A percentile compares a stretch with the other conserved stretches of the same genome.
phyloP scores from a whole-genome alignment of 768 basidiomycete genomes.

The Naganishia vishniacii region DNA sequence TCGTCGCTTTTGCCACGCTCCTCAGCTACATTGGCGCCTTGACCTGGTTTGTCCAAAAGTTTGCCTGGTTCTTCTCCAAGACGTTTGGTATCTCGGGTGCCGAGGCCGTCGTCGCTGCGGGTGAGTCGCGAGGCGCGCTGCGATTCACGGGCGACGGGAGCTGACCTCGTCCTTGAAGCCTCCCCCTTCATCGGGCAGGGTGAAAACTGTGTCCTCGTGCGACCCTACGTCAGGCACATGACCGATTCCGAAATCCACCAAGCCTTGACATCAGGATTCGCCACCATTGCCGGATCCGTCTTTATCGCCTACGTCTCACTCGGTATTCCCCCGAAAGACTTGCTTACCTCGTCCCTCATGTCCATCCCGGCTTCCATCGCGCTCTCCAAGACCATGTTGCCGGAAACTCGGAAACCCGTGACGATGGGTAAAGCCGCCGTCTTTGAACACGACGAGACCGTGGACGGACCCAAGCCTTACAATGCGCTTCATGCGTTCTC shows the following conservation, averaged over 20 bases:
- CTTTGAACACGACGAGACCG: conserved; percentile 50
- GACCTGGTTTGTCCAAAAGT: conserved; percentile 86
- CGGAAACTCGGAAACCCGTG: conserved; percentile 68
- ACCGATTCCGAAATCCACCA: conserved; percentile 75
- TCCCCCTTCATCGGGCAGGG: conserved; percentile 93
- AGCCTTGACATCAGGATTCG: conserved; percentile 57
- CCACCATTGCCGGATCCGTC: conserved; percentile 87
- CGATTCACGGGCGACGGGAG: too few species aligned
- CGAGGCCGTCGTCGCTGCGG: conserved; percentile 82
- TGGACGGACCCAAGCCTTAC: conserved; percentile 53
- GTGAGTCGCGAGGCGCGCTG: too few species aligned
- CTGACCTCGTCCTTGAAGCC: conserved; percentile 46
- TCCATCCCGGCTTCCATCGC: conserved; percentile 90
- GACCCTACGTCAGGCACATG: conserved; percentile 77
- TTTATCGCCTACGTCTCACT: conserved; percentile 69
- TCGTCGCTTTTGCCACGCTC: conserved; percentile 88
- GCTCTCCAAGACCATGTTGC: conserved; percentile 79
- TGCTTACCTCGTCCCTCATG: conserved; percentile 67
- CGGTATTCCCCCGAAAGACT: conserved; percentile 54
- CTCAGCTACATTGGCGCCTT: conserved; percentile 76
- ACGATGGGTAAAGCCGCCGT: conserved; percentile 24
- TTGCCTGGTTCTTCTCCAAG: conserved; percentile 93
- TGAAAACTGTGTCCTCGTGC: conserved; percentile 78
- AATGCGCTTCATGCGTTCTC: conserved; percentile 87
- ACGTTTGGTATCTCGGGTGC: conserved; percentile 87